phyloP scores from a whole-genome alignment of 176 grass and related monocot genomes.

The Rhipidocladum racemiflorum region DNA sequence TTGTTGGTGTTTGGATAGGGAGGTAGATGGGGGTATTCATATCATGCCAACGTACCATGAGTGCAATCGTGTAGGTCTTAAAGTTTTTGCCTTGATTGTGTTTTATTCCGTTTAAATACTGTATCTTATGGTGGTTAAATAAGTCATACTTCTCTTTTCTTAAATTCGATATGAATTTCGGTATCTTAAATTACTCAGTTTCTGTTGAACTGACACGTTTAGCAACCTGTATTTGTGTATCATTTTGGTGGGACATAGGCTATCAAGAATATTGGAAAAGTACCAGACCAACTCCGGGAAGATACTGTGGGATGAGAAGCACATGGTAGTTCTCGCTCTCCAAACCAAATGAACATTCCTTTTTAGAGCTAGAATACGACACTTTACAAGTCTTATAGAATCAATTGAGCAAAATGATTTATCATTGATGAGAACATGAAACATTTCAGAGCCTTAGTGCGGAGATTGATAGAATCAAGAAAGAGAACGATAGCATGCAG shows the following conservation, averaged over 20 bases:
- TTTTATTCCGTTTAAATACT: background rate
- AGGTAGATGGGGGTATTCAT: background rate
- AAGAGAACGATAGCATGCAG: slow-evolving; percentile 98
- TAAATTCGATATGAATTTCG: background rate
- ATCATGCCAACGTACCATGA: background rate
- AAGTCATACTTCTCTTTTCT: background rate
- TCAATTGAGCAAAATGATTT: background rate
- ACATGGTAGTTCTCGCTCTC: slow-evolving; percentile 52
- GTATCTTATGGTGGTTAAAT: background rate
- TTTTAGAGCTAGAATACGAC: background rate
- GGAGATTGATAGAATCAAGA: slow-evolving; percentile 89
- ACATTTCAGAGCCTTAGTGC: slow-evolving; percentile 68
- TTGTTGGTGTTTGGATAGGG: background rate
- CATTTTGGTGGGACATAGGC: slow-evolving; percentile 39
- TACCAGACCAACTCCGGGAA: slow-evolving; percentile 95
- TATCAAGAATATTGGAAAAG: slow-evolving; percentile 81
- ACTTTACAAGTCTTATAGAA: background rate
- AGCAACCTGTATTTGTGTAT: background rate
- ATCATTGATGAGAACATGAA: background rate
- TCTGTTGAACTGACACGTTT: background rate
- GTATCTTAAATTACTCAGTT: background rate
- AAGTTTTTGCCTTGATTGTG: slow-evolving; percentile 13
- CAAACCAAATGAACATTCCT: background rate
- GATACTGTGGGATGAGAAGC: slow-evolving; percentile 93
- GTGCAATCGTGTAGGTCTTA: background rate